Evolutionary conservation across 2,329 filamentous ascomycete genomes (phyloP), one percentile per base, ranked within the genome.

Genomic region (Alternaria gaisen): DNA sequence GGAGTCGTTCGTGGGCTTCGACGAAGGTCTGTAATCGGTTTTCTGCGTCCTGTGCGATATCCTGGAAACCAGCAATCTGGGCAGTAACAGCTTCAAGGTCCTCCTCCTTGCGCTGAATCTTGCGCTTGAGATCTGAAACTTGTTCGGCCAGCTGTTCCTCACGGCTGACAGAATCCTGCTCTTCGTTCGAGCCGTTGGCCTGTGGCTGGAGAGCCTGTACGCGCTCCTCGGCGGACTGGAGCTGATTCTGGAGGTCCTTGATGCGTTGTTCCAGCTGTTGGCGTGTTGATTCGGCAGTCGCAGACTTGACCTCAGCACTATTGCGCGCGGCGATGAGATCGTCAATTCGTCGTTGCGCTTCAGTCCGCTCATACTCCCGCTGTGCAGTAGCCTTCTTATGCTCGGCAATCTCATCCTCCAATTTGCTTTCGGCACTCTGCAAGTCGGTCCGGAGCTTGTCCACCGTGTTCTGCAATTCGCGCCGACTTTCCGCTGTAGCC

Each of bases 181-280:
- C 83, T 2, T 67, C 59, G 32, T 78, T 77, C 55, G 79, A 78
- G 40, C 80, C 73, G 28, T 83, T 81, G n/a, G 79, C 70, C n/a
- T 89, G 83, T 2, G 92, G 90, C 67, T 95, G 92, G 56, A 97
- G 83, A 30, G 93, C 87, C 67, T 91, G 89, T 6, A 92, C 86
- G 52, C 93, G 91, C 78, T 98, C 95, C 77, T 98, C 93, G 0
- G 94, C 93, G 72, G 91, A 93, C 69, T 91, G 91, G 26, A 98
- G 83, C 75, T 98, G 93, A 58, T 96, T 91, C 26, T 90, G 91
- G 56, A 99, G 82, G 80, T 98, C 94, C 67, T 97, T 91, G 3
- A 97, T 92, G 58, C 94, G 88, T 34, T 90, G 87, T 77, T 98
- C 94, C 2, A 99, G 84, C 76, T 97, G 92, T 76, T 98, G 94